Evolutionary conservation across 805 yeast species (phyloP).

Genomic region (Saccharomyces paradoxus): DNA sequence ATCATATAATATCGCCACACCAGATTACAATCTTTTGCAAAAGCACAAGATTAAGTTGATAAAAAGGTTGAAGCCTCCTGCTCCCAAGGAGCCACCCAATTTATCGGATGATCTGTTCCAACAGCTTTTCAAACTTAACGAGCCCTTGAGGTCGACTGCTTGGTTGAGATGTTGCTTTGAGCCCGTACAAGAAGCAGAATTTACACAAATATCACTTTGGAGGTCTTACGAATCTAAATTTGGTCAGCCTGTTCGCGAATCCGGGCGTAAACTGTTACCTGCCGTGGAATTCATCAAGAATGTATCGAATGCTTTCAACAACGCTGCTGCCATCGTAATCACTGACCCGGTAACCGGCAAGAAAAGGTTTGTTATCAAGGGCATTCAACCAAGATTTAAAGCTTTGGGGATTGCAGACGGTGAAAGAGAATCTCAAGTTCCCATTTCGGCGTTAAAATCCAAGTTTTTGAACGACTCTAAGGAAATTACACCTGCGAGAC

Average conservation of each 20-base stretch:
- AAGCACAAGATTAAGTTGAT: conserved; percentile 33
- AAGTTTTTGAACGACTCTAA: conserved; percentile 14
- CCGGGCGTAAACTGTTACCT: conserved; percentile 61
- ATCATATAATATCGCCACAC: conserved; percentile 37
- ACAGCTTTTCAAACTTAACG: conserved; percentile 59
- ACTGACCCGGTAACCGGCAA: conserved; percentile 52
- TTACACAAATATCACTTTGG: conserved; percentile 93
- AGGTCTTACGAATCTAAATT: conserved; percentile 87
- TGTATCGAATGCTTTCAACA: conserved; percentile 79
- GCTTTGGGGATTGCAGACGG: conserved; percentile 45
- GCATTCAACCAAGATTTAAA: conserved; percentile 76
- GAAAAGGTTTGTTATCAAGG: conserved; percentile 84
- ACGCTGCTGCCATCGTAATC: conserved; percentile 89
- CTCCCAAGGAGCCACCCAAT: conserved; percentile 59
- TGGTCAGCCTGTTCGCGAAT: conserved; percentile 45
- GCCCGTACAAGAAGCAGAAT: conserved; percentile 70
- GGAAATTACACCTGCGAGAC: conserved; percentile 16
- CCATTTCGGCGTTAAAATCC: conserved; percentile 11
- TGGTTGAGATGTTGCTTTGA: conserved; percentile 93
- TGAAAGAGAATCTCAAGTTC: conserved; percentile 32
- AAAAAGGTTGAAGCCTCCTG: conserved; percentile 51
- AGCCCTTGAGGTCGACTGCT: conserved; percentile 84
- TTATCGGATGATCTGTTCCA: conserved; percentile 47
- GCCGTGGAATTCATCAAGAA: conserved; percentile 96
- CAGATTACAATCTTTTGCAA: conserved; percentile 27